Conservation (phyloP, 2,329 filamentous ascomycete genomes). For the Venturia pyrina region DNA sequence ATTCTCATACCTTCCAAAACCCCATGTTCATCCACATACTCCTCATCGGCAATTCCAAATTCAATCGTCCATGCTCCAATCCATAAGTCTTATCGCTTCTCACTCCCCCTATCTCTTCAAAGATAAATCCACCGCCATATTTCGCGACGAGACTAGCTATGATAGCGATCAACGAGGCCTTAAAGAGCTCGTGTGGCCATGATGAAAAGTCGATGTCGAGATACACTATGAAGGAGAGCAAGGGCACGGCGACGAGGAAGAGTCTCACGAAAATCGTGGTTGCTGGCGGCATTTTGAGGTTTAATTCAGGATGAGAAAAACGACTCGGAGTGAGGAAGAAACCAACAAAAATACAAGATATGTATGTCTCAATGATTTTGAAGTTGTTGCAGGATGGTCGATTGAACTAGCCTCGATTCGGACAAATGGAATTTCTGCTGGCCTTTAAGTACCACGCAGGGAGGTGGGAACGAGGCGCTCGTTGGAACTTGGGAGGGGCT, state of each 20-base stretch:
- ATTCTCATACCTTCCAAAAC: slow-evolving; percentile 40
- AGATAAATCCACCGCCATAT: neutral
- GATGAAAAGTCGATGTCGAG: neutral
- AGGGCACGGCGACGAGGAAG: neutral
- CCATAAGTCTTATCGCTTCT: slow-evolving; percentile 30
- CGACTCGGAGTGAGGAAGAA: no score
- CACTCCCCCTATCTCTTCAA: neutral
- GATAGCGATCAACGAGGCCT: no score
- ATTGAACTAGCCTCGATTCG: no score
- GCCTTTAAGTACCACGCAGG: no score
- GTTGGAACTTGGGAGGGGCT: no score
- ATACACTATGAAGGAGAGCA: neutral
- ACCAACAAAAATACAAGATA: no score
- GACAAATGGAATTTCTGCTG: no score
- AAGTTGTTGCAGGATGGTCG: no score
- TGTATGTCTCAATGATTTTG: no score
- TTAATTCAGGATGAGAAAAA: no score
- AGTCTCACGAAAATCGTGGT: neutral
- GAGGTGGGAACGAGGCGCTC: no score
- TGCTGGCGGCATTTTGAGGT: neutral
- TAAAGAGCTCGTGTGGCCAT: neutral
- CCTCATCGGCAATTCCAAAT: slow-evolving; percentile 35
- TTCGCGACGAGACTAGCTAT: neutral
- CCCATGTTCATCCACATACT: slow-evolving; percentile 58
- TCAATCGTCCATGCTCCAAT: slow-evolving; percentile 47